A percentile compares a stretch with the other conserved stretches of the same genome.
Evolutionary conservation across 192 early-diverging fungal genomes (phyloP).

Genomic region (Rhizoclosmatium globosum): DNA sequence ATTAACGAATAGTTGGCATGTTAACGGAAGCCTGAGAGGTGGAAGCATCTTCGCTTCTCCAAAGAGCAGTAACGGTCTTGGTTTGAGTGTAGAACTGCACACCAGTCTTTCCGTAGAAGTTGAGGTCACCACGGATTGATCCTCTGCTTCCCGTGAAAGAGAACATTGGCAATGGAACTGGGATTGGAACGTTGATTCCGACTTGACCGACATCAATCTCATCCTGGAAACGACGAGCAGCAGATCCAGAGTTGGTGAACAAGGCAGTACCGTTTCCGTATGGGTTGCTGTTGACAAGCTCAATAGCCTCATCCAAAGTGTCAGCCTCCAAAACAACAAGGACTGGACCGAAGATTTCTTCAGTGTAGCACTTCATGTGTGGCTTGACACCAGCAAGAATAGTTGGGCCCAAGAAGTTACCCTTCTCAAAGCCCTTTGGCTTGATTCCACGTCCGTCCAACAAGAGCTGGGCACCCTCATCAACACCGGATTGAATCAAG

Average conservation of each 20-base stretch:
- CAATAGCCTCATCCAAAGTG: constrained; percentile 91
- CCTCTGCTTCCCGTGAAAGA: constrained; percentile 92
- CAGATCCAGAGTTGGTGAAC: constrained; percentile 91
- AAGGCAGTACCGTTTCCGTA: constrained; percentile 78
- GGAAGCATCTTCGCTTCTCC: constrained; percentile 86
- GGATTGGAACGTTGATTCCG: constrained; percentile 88
- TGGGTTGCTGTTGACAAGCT: constrained; percentile 86
- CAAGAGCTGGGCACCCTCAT: constrained; percentile 85
- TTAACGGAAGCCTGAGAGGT: constrained; percentile 73
- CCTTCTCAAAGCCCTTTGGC: constrained; percentile 78
- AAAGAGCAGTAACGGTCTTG: constrained; percentile 95
- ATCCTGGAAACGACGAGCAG: constrained; percentile 85
- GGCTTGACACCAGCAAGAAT: constrained; percentile 79
- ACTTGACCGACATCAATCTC: constrained; percentile 95
- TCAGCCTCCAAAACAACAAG: constrained; percentile 83
- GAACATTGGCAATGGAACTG: constrained; percentile 97
- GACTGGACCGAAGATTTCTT: constrained; percentile 98
- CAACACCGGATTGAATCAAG: constrained; percentile 81
- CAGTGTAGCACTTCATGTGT: constrained; percentile 87
- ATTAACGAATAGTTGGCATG: constrained; percentile 80
- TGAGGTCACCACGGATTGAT: constrained; percentile 92
- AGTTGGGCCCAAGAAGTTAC: constrained; percentile 97
- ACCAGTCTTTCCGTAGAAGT: constrained; percentile 81
- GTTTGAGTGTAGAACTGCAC: constrained; percentile 89
- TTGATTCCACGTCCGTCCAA: constrained; percentile 88